Conservation (phyloP, 768 basidiomycete genomes). For the Rhodocollybia butyracea region DNA sequence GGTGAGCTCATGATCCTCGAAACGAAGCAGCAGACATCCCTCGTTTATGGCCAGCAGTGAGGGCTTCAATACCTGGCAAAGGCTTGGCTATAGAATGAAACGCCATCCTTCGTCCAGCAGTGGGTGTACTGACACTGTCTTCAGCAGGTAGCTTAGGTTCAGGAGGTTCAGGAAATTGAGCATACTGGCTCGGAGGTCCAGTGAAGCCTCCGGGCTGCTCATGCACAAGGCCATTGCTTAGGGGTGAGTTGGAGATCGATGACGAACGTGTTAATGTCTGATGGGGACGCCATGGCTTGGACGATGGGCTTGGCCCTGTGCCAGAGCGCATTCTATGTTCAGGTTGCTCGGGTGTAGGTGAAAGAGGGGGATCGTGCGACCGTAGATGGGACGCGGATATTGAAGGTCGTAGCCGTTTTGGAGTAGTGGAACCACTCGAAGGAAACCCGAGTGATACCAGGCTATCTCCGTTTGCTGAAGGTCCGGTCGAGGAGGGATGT, state of each 20-base stretch:
- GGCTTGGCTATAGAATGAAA: constrained; percentile 69
- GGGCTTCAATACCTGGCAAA: constrained; percentile 31
- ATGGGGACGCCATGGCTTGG: constrained; percentile 38
- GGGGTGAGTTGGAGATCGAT: constrained; percentile 52
- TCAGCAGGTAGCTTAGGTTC: constrained; percentile 50
- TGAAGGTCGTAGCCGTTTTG: constrained; percentile 67
- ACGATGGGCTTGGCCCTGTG: constrained; percentile 54
- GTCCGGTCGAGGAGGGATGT: constrained; percentile 48
- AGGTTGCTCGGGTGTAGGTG: constrained; percentile 31
- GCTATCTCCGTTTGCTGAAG: constrained; percentile 54
- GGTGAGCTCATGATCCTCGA: constrained; percentile 34
- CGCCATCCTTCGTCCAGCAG: constrained; percentile 60
- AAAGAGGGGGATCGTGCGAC: constrained; percentile 21
- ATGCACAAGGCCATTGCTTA: constrained; percentile 29
- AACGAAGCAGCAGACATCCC: constrained; percentile 51
- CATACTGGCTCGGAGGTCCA: constrained; percentile 71
- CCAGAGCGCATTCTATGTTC: constrained; percentile 61
- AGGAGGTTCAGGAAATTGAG: constrained; percentile 70
- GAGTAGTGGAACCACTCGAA: constrained; percentile 52
- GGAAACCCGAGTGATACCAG: constrained; percentile 44
- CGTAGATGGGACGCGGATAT: constrained; percentile 77
- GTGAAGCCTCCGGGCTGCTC: constrained; percentile 50
- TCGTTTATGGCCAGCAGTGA: constrained; percentile 41
- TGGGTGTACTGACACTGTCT: constrained; percentile 48
- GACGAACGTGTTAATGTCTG: constrained; percentile 50